Evolutionary conservation across 2,329 filamentous ascomycete genomes (phyloP), one percentile per base, ranked within the genome.

Genomic region (Microcyclosporella mali): DNA sequence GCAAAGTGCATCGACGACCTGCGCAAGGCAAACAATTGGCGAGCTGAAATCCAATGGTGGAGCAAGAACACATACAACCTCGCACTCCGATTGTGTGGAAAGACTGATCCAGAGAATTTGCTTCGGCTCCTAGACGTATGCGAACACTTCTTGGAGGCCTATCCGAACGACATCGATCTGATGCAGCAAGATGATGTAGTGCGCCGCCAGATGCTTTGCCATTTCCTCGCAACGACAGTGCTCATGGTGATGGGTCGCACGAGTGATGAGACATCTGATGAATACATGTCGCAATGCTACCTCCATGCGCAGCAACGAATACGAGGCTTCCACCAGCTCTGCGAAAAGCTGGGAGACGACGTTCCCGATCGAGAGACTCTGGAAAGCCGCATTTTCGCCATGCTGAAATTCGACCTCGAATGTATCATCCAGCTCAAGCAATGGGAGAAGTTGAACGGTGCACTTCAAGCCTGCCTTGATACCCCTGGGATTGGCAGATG

Each of bases 401-500:
- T 94, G 14, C 68, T 87, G 6, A 78, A 84, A 1, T 85, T 89
- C 51, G 84, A 92, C 51, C 85, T 94, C 47, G 88, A 95, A 66
- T 83, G 80, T 2, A 79, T 82, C 0, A 67, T 85, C 30, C 72
- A 71, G 25, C 68, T 92, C 3, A 75, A 79, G 46, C 71, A 75
- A 15, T 92, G 82, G 83, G 75, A 84, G 33, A 72, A 77, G 29
- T 66, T 94, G 1, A 67, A 72, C 4, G 62, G 68, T 12, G 76
- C 88, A 6, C 73, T 92, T 16, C 65, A 73, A 14, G 66, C 58
- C 53, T 61, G 60, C 40, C 35, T 57, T 6, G 38, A 55, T 3
- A 43, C 47, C 17, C 29, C 60, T 8, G 33, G 56, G 18, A 53
- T 58, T n/a, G 58, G 63, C 14, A 59, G 64, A n/a, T 69, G 69